Conservation (phyloP, 2,329 filamentous ascomycete species). For the Mariannaea elegans region DNA sequence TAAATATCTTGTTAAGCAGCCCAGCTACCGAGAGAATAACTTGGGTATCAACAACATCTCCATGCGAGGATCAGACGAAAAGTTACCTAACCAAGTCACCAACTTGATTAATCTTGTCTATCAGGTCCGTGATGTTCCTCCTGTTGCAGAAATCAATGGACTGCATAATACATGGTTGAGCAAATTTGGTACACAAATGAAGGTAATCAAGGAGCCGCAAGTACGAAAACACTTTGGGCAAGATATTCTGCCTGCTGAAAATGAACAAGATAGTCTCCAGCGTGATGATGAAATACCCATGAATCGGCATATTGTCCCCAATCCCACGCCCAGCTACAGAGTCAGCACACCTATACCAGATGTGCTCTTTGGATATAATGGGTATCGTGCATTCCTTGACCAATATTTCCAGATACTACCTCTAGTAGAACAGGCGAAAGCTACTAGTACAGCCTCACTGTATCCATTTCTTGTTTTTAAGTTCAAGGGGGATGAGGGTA, state of each 20-base stretch:
- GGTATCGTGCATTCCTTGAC: not conserved
- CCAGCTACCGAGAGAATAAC: not conserved
- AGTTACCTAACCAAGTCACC: constrained; percentile 2
- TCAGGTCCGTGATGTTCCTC: constrained; percentile 9
- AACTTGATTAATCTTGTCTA: not conserved
- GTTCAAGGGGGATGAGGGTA: constrained; percentile 41
- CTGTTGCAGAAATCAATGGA: not conserved
- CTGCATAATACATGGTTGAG: constrained; percentile 1
- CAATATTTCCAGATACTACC: constrained; percentile 5
- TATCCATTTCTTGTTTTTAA: constrained; percentile 30
- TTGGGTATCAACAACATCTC: constrained; percentile 7
- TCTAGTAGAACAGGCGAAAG: not conserved
- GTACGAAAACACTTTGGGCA: not conserved
- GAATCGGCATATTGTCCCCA: constrained; percentile 8
- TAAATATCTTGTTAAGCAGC: not conserved
- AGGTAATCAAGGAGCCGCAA: not conserved
- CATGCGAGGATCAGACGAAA: not conserved
- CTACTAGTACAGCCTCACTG: not conserved
- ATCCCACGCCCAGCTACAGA: not conserved
- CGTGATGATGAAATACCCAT: constrained; percentile 3
- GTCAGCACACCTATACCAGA: constrained; percentile 25
- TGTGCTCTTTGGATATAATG: constrained; percentile 23
- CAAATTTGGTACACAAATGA: not conserved
- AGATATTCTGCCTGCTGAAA: not conserved
- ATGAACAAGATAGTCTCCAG: not conserved